phyloP scores from a whole-genome alignment of 805 yeast species.

The Candida coleopterorum region DNA sequence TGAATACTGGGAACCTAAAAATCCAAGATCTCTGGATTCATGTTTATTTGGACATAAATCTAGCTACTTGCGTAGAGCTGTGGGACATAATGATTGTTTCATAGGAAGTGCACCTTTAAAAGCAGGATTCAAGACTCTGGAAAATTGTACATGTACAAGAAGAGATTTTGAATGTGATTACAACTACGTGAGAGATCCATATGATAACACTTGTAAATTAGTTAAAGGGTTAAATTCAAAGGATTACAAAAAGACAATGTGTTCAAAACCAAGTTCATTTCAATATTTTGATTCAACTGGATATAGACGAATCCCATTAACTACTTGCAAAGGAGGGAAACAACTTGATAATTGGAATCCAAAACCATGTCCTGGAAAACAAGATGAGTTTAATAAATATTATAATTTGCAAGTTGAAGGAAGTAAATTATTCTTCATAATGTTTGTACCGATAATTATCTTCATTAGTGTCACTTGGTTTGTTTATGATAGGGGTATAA shows the following conservation, averaged over 20 bases:
- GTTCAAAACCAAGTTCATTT: slow-evolving; percentile 51
- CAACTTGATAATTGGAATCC: slow-evolving; percentile 61
- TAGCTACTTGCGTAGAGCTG: slow-evolving; percentile 35
- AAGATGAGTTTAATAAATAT: slow-evolving; percentile 52
- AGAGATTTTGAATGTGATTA: slow-evolving; percentile 92
- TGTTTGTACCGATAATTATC: slow-evolving; percentile 55
- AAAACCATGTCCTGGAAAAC: slow-evolving; percentile 85
- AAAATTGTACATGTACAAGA: slow-evolving; percentile 80
- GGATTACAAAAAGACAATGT: slow-evolving; percentile 53
- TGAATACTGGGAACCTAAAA: slow-evolving; percentile 40
- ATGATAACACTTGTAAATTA: slow-evolving; percentile 81
- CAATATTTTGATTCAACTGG: slow-evolving; percentile 90
- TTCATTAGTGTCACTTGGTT: slow-evolving; percentile 55
- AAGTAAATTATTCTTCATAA: slow-evolving; percentile 45
- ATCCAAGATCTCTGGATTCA: slow-evolving; percentile 29
- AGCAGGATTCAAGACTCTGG: slow-evolving; percentile 50
- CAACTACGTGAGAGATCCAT: slow-evolving; percentile 57
- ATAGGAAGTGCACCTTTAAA: slow-evolving; percentile 58
- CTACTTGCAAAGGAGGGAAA: slow-evolving; percentile 82
- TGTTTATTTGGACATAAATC: slow-evolving; percentile 43
- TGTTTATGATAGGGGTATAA: slow-evolving; percentile 75
- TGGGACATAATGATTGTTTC: slow-evolving; percentile 57
- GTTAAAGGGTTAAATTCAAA: slow-evolving; percentile 70
- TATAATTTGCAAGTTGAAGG: slow-evolving; percentile 55
- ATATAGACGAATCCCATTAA: slow-evolving; percentile 77